Conservation (phyloP, 2,329 filamentous ascomycete species). For the Chrysosporium keratinophilum region DNA sequence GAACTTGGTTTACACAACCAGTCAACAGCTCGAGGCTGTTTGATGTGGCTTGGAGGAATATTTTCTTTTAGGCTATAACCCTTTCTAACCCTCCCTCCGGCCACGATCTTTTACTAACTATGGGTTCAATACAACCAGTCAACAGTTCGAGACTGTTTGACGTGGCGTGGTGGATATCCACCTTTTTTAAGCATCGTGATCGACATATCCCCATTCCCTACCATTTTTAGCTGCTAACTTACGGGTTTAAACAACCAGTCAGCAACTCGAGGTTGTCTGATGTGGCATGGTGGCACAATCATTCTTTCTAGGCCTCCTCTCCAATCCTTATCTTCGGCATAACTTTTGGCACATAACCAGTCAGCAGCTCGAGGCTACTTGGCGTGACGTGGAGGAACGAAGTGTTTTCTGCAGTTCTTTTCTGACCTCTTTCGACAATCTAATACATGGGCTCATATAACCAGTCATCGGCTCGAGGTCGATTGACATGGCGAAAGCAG, state of each 20-base stretch:
- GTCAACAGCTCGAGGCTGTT: constrained; percentile 5
- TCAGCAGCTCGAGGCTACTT: constrained; percentile 5
- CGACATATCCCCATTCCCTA: not conserved
- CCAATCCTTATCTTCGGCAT: too few species aligned
- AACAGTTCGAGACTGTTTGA: constrained; percentile 4
- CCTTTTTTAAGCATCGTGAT: not conserved
- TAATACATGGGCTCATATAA: not conserved
- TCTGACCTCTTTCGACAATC: not conserved
- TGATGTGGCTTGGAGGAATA: constrained; percentile 5
- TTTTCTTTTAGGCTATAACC: not conserved
- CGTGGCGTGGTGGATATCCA: constrained; percentile 11
- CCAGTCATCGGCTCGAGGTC: constrained; percentile 1
- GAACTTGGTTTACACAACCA: constrained; percentile 7
- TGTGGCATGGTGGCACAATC: constrained; percentile 8
- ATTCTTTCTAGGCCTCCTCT: not conserved
- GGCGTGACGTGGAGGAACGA: constrained; percentile 9
- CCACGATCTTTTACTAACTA: not conserved
- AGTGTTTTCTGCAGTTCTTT: not conserved
- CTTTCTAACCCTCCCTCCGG: not conserved
- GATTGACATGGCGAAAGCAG: not conserved
- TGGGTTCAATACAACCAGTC: not conserved
- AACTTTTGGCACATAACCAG: too few species aligned
- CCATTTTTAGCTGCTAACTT: not conserved
- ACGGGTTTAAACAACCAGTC: not conserved
- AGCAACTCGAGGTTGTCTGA: not conserved